A percentile compares a stretch with the other conserved stretches of the same genome.
These are phyloP conservation scores for Pleurotus djamor DNA, from an alignment of 768 basidiomycete genomes.

Conservation along the genomic window DNA sequence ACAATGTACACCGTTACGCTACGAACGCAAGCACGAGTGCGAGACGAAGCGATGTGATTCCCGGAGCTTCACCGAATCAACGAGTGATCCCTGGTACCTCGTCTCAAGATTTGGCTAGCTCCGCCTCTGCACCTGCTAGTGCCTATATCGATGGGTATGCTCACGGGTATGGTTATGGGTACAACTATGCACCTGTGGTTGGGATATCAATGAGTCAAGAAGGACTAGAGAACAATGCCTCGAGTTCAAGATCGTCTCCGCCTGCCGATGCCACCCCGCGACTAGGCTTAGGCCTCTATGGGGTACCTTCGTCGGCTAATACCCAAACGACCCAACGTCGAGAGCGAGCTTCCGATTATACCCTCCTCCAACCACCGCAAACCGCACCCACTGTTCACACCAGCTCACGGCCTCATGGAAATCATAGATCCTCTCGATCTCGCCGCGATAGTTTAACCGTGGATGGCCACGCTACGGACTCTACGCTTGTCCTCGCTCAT, in stretches of 20 bases:
- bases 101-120: constrained; percentile 3
- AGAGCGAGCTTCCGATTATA: neutral
- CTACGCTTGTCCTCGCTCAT: neutral
- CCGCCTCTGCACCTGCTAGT: constrained; percentile 13
- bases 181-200: constrained; percentile 15
- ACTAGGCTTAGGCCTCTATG: neutral
- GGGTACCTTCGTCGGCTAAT: neutral
- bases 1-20: constrained; percentile 2
- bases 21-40: constrained; percentile 4
- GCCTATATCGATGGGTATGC: constrained; percentile 34
- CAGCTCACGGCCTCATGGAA: neutral
- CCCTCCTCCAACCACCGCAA: constrained; percentile 1
- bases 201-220: constrained; percentile 1
- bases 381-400: neutral
- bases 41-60: constrained; percentile 25
- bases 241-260: neutral
- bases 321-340: neutral
- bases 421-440: constrained; percentile 2
- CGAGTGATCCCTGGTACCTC: constrained; percentile 23
- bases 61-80: constrained; percentile 26
- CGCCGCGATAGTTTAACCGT: neutral
- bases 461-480: constrained; percentile 3
- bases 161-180: constrained; percentile 31
- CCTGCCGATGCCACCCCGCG: neutral
- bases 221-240: neutral